These are phyloP conservation scores for Diplodia mutila DNA, from an alignment of 2,329 filamentous ascomycete species.

Conservation along the genomic window DNA sequence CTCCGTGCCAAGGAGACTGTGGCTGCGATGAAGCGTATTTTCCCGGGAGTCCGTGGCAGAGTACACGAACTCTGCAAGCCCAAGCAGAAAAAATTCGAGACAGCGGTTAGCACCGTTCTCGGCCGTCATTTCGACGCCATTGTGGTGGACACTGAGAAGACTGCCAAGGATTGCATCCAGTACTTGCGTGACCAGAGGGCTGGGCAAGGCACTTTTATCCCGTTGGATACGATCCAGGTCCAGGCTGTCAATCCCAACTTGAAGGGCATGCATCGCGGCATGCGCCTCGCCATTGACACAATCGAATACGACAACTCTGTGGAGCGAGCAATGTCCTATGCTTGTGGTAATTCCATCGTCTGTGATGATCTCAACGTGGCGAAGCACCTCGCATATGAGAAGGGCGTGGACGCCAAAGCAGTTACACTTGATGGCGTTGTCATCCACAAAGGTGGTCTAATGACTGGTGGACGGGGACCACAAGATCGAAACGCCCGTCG, in stretches of 20 bases:
- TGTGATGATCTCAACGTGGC: slow-evolving; percentile 87
- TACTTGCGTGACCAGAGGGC: slow-evolving; percentile 90
- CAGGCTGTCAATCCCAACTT: slow-evolving; percentile 86
- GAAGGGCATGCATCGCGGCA: slow-evolving; percentile 83
- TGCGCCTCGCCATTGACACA: slow-evolving; percentile 89
- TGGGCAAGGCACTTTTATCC: slow-evolving; percentile 90
- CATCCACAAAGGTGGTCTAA: slow-evolving; percentile 93
- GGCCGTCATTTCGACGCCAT: slow-evolving; percentile 93
- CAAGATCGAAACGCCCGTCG: slow-evolving; percentile 74
- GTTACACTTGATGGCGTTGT: slow-evolving; percentile 95
- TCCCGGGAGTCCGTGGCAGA: slow-evolving; percentile 79
- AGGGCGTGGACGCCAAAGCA: slow-evolving; percentile 85
- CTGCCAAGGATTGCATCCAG: slow-evolving; percentile 89
- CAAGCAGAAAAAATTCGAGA: slow-evolving; percentile 95
- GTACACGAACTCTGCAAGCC: slow-evolving; percentile 91
- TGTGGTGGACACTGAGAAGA: slow-evolving; percentile 93
- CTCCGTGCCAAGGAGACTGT: slow-evolving; percentile 79
- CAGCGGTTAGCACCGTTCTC: slow-evolving; percentile 88
- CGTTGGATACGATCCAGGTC: slow-evolving; percentile 95
- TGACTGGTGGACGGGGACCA: slow-evolving; percentile 90
- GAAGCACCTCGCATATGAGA: slow-evolving; percentile 85
- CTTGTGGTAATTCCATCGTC: slow-evolving; percentile 91
- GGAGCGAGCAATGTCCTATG: slow-evolving; percentile 91
- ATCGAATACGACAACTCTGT: slow-evolving; percentile 90
- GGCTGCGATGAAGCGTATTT: slow-evolving; percentile 83